Evolutionary conservation across 768 basidiomycete species (phyloP), one percentile per base, ranked within the genome.

Genomic region (Agrocybe praecox): DNA sequence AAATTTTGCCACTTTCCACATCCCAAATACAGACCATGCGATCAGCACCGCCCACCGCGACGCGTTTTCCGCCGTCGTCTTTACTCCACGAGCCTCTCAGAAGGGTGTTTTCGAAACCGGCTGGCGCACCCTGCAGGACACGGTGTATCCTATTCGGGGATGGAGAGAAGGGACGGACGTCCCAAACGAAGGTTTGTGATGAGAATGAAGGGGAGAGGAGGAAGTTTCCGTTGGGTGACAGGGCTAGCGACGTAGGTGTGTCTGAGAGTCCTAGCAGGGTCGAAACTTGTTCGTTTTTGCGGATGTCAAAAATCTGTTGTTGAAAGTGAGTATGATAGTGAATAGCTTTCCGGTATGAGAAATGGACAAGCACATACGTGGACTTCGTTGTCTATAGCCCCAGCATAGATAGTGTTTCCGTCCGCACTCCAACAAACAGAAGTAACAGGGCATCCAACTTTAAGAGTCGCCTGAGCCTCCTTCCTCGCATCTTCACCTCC

Each of bases 321-420:
- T 15, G 45, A 34, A 54, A 12, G 52, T n/a, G 24, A 46, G 19
- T 22, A 49, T 51, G 46, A 55, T 52, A 43, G 46, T 58, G 29
- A 56, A 22, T 18, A 23, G 22, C n/a, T 11, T 22, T 17, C 22
- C 26, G 18, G 14, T 24, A 44, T 43, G 40, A 10, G 22, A 51
- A 56, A 49, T 33, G 48, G 34, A 50, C 48, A 22, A 36, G n/a
- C 12, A 80, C 90, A 62, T 66, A 96, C 95, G 69, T 98, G 95
- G 58, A 99, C 89, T 70, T 94, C 94, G 63, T 99, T 99, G 73
- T 99, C 96, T 65, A 98, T 72, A 14, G 92, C 94, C 5, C 89
- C 96, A n/a, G 93, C 84, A 62, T 93, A 99, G 32, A 97, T 81
- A 56, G 85, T 89, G 56, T 90, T 82, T 1, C 94, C 97, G 67